These are phyloP conservation scores for Diutina sp. DNA, from an alignment of 1,139 yeast species.

Conservation along the genomic window DNA sequence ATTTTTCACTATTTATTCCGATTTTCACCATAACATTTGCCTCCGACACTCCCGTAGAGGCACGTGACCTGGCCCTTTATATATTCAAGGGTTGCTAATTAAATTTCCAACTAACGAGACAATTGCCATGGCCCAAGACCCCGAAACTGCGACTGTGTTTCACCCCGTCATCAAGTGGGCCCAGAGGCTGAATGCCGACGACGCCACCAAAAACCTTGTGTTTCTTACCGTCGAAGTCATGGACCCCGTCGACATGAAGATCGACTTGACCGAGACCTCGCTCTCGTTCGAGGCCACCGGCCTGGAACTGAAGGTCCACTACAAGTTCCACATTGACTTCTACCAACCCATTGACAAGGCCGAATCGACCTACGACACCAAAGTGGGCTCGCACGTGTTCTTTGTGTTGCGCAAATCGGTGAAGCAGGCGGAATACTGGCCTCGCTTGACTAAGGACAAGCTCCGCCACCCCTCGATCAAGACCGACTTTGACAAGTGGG, in stretches of 20 bases:
- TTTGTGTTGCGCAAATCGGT: constrained; percentile 63
- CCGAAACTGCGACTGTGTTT: constrained; percentile 6
- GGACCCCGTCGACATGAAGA: constrained; percentile 53
- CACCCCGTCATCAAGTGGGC: constrained; percentile 69
- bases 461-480: constrained; percentile 64
- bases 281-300: constrained; percentile 45
- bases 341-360: constrained; percentile 61
- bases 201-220: constrained; percentile 59
- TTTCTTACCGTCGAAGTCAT: constrained; percentile 64
- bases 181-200: constrained; percentile 74
- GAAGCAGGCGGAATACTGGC: constrained; percentile 40
- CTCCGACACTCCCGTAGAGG: neutral
- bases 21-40: neutral
- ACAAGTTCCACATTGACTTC: constrained; percentile 56
- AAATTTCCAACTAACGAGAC: neutral
- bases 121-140: neutral
- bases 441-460: constrained; percentile 17
- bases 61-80: neutral
- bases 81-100: neutral
- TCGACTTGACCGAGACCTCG: constrained; percentile 46
- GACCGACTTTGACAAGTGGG: constrained; percentile 95
- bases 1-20: neutral
- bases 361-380: constrained; percentile 39
- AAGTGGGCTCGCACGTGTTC: constrained; percentile 54
- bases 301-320: constrained; percentile 30